These are phyloP conservation scores for Trichoderma koningii DNA, from an alignment of 2,329 filamentous ascomycete genomes.

Conservation along the genomic window DNA sequence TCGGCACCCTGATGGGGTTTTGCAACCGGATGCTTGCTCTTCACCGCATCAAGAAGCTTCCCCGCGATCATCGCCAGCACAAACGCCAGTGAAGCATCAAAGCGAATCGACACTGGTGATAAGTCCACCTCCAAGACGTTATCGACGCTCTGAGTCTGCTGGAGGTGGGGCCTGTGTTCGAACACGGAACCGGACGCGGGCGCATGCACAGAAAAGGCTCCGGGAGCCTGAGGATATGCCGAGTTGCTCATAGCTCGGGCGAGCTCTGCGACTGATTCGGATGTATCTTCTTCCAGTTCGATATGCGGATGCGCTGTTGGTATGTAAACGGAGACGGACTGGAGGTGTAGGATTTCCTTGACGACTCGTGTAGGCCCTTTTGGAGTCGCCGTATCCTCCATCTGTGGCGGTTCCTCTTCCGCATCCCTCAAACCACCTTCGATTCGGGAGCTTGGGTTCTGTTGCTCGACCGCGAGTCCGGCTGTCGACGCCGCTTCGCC, in stretches of 20 bases:
- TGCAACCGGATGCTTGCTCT: conserved; percentile 31
- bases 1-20: conserved; percentile 28
- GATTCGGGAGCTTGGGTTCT: conserved; percentile 36
- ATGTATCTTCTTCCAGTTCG: conserved; percentile 39
- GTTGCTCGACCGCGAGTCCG: conserved; percentile 17
- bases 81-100: conserved; percentile 60
- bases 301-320: conserved; percentile 53
- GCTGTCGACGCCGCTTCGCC: not conserved
- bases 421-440: conserved; percentile 4
- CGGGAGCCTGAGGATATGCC: conserved; percentile 57
- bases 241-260: conserved; percentile 43
- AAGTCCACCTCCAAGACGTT: conserved; percentile 51
- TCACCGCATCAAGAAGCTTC: conserved; percentile 51
- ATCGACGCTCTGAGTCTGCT: conserved; percentile 28
- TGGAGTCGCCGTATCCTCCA: conserved; percentile 52
- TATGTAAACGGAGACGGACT: conserved; percentile 56
- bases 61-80: conserved; percentile 54
- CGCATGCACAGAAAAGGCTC: conserved; percentile 59
- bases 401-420: conserved; percentile 30
- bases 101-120: conserved; percentile 55
- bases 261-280: conserved; percentile 36
- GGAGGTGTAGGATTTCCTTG: conserved; percentile 56
- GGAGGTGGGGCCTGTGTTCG: not conserved
- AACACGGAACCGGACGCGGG: conserved; percentile 23
- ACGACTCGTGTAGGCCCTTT: conserved; percentile 56